Evolutionary conservation across 2,329 filamentous ascomycete species (phyloP).

Genomic region (Huntiella savannae): DNA sequence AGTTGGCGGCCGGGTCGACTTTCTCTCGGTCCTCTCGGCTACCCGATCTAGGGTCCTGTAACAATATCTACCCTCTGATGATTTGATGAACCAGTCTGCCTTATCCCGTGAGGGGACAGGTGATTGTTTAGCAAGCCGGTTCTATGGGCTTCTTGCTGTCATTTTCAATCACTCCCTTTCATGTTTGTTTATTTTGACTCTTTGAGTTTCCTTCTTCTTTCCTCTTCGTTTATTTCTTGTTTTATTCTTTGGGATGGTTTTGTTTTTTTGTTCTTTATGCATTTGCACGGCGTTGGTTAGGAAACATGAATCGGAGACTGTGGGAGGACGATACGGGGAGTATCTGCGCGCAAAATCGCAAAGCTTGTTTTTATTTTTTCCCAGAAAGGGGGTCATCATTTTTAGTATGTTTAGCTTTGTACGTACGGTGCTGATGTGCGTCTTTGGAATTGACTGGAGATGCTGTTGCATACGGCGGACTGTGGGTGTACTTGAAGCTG

Average conservation of each 20-base stretch:
- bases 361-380: background rate
- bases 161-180: slow-evolving; percentile 1
- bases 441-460: too few species aligned
- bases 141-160: background rate
- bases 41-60: slow-evolving; percentile 1
- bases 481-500: too few species aligned
- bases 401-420: too few species aligned
- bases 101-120: background rate
- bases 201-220: background rate
- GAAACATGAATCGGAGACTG: background rate
- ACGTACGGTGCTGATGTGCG: too few species aligned
- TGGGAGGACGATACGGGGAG: background rate
- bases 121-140: background rate
- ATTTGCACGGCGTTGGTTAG: slow-evolving; percentile 9
- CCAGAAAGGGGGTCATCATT: too few species aligned
- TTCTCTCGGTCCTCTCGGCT: background rate
- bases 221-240: background rate
- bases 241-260: slow-evolving; percentile 13
- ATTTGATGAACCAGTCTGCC: slow-evolving; percentile 6
- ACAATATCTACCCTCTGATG: slow-evolving; percentile 4
- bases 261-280: slow-evolving; percentile 9
- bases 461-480: too few species aligned
- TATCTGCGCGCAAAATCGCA: background rate
- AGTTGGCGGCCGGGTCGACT: background rate
- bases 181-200: slow-evolving; percentile 5